Base-by-base conservation (phyloP, 768 basidiomycete species). In the Gymnopilus dilepis region DNA sequence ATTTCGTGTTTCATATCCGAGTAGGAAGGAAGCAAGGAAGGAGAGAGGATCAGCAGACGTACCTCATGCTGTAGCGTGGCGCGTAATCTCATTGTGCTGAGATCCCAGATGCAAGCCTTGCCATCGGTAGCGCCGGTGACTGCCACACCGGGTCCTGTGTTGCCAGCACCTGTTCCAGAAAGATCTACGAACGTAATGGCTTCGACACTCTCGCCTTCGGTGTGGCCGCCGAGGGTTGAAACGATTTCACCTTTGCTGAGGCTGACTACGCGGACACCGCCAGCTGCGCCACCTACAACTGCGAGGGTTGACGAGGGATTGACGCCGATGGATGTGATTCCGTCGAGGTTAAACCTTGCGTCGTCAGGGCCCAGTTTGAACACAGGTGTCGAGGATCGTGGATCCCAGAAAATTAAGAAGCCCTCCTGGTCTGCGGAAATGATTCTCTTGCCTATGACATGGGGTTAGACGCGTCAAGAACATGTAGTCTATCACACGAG, bases 41-140 rank as follows among this genome's bases (percentile, higher is more conserved):
- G 28, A 30, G 24, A 30, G 48, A 24, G 43, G 26, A 43, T 56
- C 41, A 51, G 34, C 50, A 41, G 15, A 78, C 85, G 54, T 63
- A 96, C 96, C 74, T 88, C 80, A 69, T 99, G 96, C 63, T 89
- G 80, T 6, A 97, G 77, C 13, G 92, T 95, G 17, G 89, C 83
- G 58, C 97, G 84, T 54, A 95, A 72, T 63, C 91, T 83, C 83
- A 93, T 93, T 24, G 94, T 96, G 52, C 83, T 83, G 42, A 96
- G 81, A 76, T 99, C 97, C 95, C 97, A 99, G 33, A 98, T 88
- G 67, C 92, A 94, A 17, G 88, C 91, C 71, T 94, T 96, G 0
- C 95, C 95, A 70, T 99, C 97, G 4, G 97, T 98, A 4, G 86
- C 95, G 11, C 92, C 96, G 2, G 92, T 94, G 0, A 94, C 86